A percentile compares a stretch with the other conserved stretches of the same genome.
Evolutionary conservation across 2,329 filamentous ascomycete species (phyloP).

Genomic region (Lachnellula cervina): DNA sequence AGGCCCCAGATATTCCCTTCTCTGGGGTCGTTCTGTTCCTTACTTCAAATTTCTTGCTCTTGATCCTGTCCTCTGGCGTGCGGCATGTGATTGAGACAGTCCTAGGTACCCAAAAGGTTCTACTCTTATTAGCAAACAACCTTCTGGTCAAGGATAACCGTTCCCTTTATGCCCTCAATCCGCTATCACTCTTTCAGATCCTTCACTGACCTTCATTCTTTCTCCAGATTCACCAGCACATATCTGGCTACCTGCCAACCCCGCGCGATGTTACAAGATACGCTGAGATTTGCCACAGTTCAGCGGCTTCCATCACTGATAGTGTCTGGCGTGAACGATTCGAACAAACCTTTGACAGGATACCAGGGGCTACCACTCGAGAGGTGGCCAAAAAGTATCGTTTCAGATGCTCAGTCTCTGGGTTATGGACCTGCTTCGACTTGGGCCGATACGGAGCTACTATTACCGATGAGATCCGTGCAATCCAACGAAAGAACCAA

Average conservation of each 20-base stretch:
- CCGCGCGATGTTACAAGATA: conserved; percentile 42
- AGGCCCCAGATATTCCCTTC: no score
- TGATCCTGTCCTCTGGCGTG: no score
- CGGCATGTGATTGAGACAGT: no score
- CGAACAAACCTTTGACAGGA: conserved; percentile 37
- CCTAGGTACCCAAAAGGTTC: no score
- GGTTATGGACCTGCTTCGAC: conserved; percentile 22
- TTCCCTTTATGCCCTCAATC: no score
- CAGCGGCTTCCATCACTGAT: conserved; percentile 34
- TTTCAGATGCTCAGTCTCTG: conserved; percentile 33
- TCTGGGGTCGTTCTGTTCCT: no score
- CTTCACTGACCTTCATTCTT: neutral
- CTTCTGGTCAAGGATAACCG: no score
- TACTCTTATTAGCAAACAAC: no score
- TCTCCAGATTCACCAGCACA: conserved; percentile 28
- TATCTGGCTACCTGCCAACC: conserved; percentile 20
- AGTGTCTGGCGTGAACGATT: conserved; percentile 46
- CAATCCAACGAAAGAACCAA: conserved; percentile 25
- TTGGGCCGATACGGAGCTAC: conserved; percentile 22
- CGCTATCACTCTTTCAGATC: no score
- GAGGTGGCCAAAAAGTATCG: conserved; percentile 29
- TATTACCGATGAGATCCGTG: conserved; percentile 7
- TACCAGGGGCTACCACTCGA: conserved; percentile 20
- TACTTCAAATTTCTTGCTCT: no score
- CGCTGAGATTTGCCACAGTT: conserved; percentile 35